Evolutionary conservation across 1,139 yeast genomes (phyloP), one percentile per base, ranked within the genome.

Genomic region (Eremothecium sinecaudum): DNA sequence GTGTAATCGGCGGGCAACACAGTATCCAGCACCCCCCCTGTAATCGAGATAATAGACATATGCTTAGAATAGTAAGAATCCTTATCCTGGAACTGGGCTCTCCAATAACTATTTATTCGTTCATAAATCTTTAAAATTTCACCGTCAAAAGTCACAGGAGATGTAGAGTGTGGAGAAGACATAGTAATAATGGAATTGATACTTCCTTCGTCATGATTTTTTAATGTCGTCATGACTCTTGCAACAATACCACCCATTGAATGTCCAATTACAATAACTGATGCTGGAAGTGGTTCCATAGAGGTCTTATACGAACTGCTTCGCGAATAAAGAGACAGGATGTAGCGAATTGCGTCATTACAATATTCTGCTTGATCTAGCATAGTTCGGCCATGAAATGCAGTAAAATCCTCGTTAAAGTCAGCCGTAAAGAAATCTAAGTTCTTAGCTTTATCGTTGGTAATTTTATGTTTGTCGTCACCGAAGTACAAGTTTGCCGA

Each of bases 191-290:
- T 81, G 0, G 96, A 79, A 49, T 84, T 84, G 12, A 92, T 73
- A 1, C 94, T 79, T 12, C 69, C 72, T 2, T 71, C 71, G 1
- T 64, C 50, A 53, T 84, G 87, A 50, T 84, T 86, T 1, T 87
- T 83, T 38, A 90, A 59, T 0, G 90, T 76, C 10, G 82, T 64
- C 74, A 84, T 73, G 1, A 81, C 76, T 39, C 96, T 64, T 3
- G 94, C 79, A 2, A 87, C 96, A 12, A 87, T 73, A 3, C 97
- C 97, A 23, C 97, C 97, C 97, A 87, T 87, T 1, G 98, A 90
- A 61, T 92, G 99, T 1, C 86, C 96, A 4, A 92, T 53, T 0
- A 92, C 53, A 1, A 87, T 72, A 4, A 92, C 94, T 0, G 94
- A 79, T 21, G 62, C 61, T 0, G 94, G 94, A 10, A 42, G 29